A percentile compares a stretch with the other conserved stretches of the same genome.
Conservation (phyloP, 192 early-diverging fungal species). For the Spizellomyces sp. region DNA sequence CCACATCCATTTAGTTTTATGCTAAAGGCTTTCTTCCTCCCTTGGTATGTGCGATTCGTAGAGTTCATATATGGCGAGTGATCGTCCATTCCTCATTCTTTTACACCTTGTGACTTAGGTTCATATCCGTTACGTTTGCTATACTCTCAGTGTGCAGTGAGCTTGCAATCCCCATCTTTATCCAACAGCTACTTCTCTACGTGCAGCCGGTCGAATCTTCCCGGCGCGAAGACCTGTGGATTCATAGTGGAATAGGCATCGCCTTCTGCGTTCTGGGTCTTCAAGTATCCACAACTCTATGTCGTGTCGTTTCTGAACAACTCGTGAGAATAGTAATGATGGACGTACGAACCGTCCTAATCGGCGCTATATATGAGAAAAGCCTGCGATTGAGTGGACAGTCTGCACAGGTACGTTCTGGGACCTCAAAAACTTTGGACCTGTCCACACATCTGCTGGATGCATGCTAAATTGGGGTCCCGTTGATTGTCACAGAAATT, state of each 20-base stretch:
- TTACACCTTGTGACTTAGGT: neutral
- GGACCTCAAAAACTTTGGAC: neutral
- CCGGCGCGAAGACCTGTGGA: neutral
- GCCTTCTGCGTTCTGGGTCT: constrained; percentile 4
- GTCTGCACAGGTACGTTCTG: too few species aligned
- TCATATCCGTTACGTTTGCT: neutral
- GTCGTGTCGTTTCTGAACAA: constrained; percentile 8
- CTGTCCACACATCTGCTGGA: neutral
- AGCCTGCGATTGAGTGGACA: neutral
- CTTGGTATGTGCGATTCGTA: neutral
- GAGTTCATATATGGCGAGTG: neutral
- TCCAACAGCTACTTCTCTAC: constrained; percentile 20
- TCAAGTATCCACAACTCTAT: neutral
- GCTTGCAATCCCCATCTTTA: constrained; percentile 10
- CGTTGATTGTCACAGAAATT: neutral
- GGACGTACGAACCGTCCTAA: neutral
- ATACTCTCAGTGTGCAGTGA: neutral
- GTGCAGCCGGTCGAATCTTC: neutral
- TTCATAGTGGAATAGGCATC: constrained; percentile 2
- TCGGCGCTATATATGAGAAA: constrained; percentile 10
- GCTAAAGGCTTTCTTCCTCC: neutral
- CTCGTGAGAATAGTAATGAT: neutral
- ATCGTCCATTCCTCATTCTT: neutral
- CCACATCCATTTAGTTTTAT: neutral
- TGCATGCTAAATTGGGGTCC: neutral